These are phyloP conservation scores for Dactylonectria macrodidyma DNA, from an alignment of 2,329 filamentous ascomycete genomes.

Conservation along the genomic window DNA sequence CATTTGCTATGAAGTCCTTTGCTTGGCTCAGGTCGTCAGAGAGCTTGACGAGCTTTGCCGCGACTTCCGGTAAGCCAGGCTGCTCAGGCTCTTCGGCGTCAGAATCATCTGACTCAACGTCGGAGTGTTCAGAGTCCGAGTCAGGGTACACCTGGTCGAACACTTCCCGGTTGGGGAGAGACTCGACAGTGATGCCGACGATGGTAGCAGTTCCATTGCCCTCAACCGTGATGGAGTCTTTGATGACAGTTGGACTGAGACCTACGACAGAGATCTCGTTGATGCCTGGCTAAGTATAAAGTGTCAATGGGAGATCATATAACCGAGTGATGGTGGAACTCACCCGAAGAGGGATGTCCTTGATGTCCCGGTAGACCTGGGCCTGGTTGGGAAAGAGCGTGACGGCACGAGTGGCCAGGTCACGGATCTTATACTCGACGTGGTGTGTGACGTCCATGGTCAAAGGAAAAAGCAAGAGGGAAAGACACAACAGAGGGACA, in stretches of 20 bases:
- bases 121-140: constrained; percentile 55
- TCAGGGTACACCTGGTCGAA: constrained; percentile 70
- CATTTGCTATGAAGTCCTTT: constrained; percentile 42
- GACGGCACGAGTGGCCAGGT: constrained; percentile 72
- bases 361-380: constrained; percentile 73
- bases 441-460: constrained; percentile 58
- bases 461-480: constrained; percentile 5
- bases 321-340: neutral
- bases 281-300: constrained; percentile 60
- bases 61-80: constrained; percentile 43
- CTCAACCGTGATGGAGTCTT: constrained; percentile 74
- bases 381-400: constrained; percentile 75
- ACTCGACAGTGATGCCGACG: constrained; percentile 73
- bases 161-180: constrained; percentile 68
- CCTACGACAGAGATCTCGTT: constrained; percentile 73
- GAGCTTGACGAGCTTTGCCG: constrained; percentile 51
- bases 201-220: constrained; percentile 70
- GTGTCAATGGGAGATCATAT: constrained; percentile 1
- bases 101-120: constrained; percentile 48
- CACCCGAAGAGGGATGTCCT: constrained; percentile 59
- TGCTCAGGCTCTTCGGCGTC: constrained; percentile 46
- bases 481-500: neutral
- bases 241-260: constrained; percentile 68
- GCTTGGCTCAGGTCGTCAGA: constrained; percentile 41
- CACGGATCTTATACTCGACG: constrained; percentile 68